A percentile compares a stretch with the other conserved stretches of the same genome.
phyloP scores from a whole-genome alignment of 441 rosid species.

The Pelargonium myrrhifolium region DNA sequence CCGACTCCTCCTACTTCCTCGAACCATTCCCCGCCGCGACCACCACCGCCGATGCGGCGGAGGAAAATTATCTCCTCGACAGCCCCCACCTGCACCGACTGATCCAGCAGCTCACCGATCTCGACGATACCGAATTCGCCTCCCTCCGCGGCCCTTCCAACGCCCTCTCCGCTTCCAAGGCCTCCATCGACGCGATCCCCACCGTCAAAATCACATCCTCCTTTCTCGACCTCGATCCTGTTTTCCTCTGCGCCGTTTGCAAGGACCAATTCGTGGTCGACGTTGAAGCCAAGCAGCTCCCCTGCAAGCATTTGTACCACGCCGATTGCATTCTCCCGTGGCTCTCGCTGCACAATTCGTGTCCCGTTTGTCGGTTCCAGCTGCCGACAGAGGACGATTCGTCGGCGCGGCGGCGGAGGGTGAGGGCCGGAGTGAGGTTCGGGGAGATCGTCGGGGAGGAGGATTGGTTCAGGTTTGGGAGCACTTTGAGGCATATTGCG shows the following conservation, averaged over 20 bases:
- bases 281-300: slow-evolving; percentile 41
- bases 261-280: slow-evolving; percentile 40
- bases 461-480: slow-evolving; percentile 18
- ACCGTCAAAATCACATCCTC: slow-evolving; percentile 24
- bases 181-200: slow-evolving; percentile 15
- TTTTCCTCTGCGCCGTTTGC: slow-evolving; percentile 43
- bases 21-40: slow-evolving; percentile 4
- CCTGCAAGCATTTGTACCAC: slow-evolving; percentile 55
- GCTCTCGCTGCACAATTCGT: slow-evolving; percentile 48
- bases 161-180: slow-evolving; percentile 19
- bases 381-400: slow-evolving; percentile 23
- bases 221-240: slow-evolving; percentile 20
- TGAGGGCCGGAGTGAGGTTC: slow-evolving; percentile 2
- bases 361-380: slow-evolving; percentile 57
- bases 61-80: background rate
- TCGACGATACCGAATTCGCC: slow-evolving; percentile 26
- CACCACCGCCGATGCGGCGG: slow-evolving; percentile 12
- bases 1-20: background rate
- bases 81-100: slow-evolving; percentile 6
- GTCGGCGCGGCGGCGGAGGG: background rate
- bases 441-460: background rate
- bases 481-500: slow-evolving; percentile 27
- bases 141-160: slow-evolving; percentile 24
- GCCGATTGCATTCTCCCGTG: slow-evolving; percentile 53
- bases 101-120: background rate